Percentiles rank a stretch among this genome's conserved stretches.
Evolutionary conservation across 345 rosid genomes (phyloP).

Genomic region (Pistacia atlantica): DNA sequence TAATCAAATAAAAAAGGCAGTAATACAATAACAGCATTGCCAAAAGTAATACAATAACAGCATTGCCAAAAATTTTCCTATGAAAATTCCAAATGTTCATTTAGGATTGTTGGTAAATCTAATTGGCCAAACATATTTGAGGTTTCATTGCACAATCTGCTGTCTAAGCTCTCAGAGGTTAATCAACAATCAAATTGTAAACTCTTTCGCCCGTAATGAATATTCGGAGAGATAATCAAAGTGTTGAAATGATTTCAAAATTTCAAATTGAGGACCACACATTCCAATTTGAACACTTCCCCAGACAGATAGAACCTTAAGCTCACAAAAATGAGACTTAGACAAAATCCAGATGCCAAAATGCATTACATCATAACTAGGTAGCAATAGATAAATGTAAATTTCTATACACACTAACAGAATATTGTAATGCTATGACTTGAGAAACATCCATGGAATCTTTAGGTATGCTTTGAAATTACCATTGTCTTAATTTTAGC

Average conservation of each 20-base stretch:
- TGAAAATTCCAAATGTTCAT: neutral
- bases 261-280: neutral
- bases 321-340: constrained; percentile 3
- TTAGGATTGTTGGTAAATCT: neutral
- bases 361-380: neutral
- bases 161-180: neutral
- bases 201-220: neutral
- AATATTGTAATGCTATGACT: neutral
- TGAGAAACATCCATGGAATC: neutral
- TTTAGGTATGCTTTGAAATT: constrained; percentile 3
- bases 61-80: neutral
- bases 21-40: neutral
- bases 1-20: neutral
- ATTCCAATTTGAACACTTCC: neutral
- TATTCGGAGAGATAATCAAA: neutral
- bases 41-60: neutral
- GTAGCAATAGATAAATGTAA: neutral
- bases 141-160: neutral
- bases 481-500: constrained; percentile 83
- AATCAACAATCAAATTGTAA: neutral
- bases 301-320: neutral
- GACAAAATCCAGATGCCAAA: neutral
- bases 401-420: constrained; percentile 3
- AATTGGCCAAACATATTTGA: neutral
- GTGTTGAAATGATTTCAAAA: constrained; percentile 2